Percentiles rank a stretch among this genome's conserved stretches.
Evolutionary conservation across 148 eudicot genomes (phyloP).

Genomic region (Chenopodium quinoa): DNA sequence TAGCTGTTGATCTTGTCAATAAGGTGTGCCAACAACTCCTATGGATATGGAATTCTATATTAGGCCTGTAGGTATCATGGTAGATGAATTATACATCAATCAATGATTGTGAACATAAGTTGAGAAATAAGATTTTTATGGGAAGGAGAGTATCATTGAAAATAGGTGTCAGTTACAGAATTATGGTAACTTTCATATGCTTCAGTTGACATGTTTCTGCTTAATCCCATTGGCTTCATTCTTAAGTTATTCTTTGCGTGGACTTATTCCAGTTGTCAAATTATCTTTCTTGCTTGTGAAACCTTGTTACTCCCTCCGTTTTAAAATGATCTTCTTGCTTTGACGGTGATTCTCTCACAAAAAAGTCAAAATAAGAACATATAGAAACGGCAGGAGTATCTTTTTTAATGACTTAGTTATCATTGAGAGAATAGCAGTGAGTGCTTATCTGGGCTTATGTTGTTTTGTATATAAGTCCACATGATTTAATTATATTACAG

Average conservation of each 20-base stretch:
- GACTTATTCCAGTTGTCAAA: background rate
- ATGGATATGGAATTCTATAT: background rate
- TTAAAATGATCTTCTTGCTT: too few relatives aligned
- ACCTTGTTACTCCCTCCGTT: background rate
- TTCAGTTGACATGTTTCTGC: background rate
- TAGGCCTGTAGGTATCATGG: background rate
- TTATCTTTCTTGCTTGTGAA: background rate
- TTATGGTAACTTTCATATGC: background rate
- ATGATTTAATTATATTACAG: background rate
- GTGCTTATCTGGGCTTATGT: background rate
- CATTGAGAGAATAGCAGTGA: background rate
- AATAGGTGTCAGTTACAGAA: background rate
- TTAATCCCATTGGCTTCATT: background rate
- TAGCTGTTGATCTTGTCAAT: slow-evolving; percentile 88
- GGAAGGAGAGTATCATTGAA: background rate
- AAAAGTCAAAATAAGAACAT: too few relatives aligned
- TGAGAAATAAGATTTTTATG: background rate
- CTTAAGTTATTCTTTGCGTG: background rate
- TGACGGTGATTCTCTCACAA: too few relatives aligned
- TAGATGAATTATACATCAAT: background rate
- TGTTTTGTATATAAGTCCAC: background rate
- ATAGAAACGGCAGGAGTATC: background rate
- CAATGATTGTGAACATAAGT: background rate
- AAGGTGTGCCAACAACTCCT: slow-evolving; percentile 42
- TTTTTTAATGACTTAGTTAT: background rate